Evolutionary conservation across 345 rosid species (phyloP).

Genomic region (Murraya koenigii): DNA sequence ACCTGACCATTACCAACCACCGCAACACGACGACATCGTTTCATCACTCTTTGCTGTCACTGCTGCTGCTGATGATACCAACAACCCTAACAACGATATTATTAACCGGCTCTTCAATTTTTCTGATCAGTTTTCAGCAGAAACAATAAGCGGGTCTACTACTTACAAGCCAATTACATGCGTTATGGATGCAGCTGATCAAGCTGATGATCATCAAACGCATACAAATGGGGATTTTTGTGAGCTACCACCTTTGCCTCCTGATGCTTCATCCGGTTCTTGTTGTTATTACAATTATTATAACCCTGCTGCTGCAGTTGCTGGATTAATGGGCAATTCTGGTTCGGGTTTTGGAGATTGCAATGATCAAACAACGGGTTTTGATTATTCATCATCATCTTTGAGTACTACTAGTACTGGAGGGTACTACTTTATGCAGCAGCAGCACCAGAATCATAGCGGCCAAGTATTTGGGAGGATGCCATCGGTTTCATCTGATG

Average conservation of each 20-base stretch:
- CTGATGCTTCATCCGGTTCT: conserved; percentile 46
- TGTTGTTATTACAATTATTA: conserved; percentile 28
- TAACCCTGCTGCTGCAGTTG: not conserved
- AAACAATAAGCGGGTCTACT: not conserved
- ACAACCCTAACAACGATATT: not conserved
- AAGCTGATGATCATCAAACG: conserved; percentile 9
- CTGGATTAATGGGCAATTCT: conserved; percentile 21
- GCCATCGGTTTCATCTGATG: conserved; percentile 32
- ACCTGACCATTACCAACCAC: conserved; percentile 51
- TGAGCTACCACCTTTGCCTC: conserved; percentile 91
- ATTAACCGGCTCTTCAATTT: conserved; percentile 14
- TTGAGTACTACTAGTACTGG: not conserved
- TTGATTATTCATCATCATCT: conserved; percentile 1
- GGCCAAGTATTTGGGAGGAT: conserved; percentile 26
- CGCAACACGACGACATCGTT: conserved; percentile 46
- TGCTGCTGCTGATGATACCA: conserved; percentile 19
- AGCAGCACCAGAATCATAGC: not conserved
- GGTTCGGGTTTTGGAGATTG: conserved; percentile 33
- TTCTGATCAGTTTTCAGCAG: conserved; percentile 19
- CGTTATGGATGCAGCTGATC: conserved; percentile 20
- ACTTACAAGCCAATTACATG: conserved; percentile 36
- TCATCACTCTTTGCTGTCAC: conserved; percentile 40
- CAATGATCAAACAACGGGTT: conserved; percentile 28
- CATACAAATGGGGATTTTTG: conserved; percentile 25
- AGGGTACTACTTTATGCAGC: conserved; percentile 24